Evolutionary conservation across 495 filamentous ascomycete species (phyloP).

Genomic region (Aspergillus sparsus): DNA sequence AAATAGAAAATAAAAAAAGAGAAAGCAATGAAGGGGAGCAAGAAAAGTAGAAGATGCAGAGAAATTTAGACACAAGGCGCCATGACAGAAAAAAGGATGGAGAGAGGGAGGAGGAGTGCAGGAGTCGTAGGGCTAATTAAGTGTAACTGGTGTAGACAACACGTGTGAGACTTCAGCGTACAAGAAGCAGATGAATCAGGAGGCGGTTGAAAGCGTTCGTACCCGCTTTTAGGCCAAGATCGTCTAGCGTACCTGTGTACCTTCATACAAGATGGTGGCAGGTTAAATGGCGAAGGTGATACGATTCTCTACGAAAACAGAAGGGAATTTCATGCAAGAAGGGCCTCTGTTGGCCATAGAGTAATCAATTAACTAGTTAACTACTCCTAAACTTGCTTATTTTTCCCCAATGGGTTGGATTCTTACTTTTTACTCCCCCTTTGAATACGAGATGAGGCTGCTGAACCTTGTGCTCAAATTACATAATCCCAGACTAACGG

Average conservation of each 20-base stretch:
- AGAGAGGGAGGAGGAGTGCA: slow-evolving; percentile 30
- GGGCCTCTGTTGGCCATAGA: too few species aligned
- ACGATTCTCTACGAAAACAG: not conserved
- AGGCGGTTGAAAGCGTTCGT: slow-evolving; percentile 1
- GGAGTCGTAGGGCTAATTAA: slow-evolving; percentile 35
- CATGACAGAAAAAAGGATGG: slow-evolving; percentile 39
- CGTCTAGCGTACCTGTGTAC: not conserved
- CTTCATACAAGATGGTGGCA: not conserved
- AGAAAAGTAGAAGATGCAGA: slow-evolving; percentile 7
- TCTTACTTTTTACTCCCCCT: too few species aligned
- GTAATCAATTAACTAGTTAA: too few species aligned
- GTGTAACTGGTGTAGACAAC: slow-evolving; percentile 37
- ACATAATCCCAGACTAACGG: not conserved
- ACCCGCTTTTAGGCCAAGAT: slow-evolving; percentile 1
- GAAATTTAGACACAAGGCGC: slow-evolving; percentile 23
- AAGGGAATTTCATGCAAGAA: too few species aligned
- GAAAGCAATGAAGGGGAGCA: slow-evolving; percentile 44
- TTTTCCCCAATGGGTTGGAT: too few species aligned
- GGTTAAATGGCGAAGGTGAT: not conserved
- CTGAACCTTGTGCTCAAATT: not conserved
- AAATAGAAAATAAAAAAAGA: slow-evolving; percentile 21
- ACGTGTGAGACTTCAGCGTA: not conserved
- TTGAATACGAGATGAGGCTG: too few species aligned
- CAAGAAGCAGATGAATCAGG: not conserved
- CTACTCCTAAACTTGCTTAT: too few species aligned